A percentile compares a stretch with the other conserved stretches of the same genome.
These are phyloP conservation scores for Erodium trifolium DNA, from an alignment of 441 rosid genomes.

Conservation along the genomic window DNA sequence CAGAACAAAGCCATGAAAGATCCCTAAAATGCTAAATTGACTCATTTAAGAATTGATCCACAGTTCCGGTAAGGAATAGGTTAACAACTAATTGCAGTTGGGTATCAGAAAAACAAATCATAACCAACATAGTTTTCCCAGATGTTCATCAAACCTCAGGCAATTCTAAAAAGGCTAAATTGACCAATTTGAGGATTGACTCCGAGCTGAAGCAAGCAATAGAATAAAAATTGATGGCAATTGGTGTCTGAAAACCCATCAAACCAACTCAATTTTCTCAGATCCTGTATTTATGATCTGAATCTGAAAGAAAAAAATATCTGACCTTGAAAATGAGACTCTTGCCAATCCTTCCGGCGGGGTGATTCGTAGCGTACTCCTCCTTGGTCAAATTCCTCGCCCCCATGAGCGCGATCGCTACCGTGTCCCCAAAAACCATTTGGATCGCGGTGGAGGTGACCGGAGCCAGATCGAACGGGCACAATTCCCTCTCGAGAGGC, in stretches of 20 bases:
- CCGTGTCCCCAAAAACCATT: constrained; percentile 95
- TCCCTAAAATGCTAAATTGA: not conserved
- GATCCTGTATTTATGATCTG: not conserved
- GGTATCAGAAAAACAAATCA: too few species aligned
- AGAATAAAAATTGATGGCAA: not conserved
- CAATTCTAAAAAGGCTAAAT: not conserved
- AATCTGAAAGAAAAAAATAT: not conserved
- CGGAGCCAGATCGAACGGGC: constrained; percentile 93
- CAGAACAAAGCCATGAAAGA: not conserved
- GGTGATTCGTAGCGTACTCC: constrained; percentile 83
- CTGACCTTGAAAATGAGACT: constrained; percentile 56
- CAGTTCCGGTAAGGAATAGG: not conserved
- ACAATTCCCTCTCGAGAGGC: constrained; percentile 77
- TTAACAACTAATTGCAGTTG: too few species aligned
- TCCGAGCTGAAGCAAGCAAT: not conserved
- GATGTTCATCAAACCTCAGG: not conserved
- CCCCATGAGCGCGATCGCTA: constrained; percentile 86
- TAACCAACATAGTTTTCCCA: not conserved
- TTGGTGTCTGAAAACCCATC: not conserved
- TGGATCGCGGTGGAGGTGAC: constrained; percentile 95
- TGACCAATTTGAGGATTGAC: not conserved
- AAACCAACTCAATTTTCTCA: not conserved
- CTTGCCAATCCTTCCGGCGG: constrained; percentile 89
- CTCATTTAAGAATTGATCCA: not conserved
- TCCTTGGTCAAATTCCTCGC: constrained; percentile 74